phyloP scores from a whole-genome alignment of 495 filamentous ascomycete genomes.

The Physcia stellaris region DNA sequence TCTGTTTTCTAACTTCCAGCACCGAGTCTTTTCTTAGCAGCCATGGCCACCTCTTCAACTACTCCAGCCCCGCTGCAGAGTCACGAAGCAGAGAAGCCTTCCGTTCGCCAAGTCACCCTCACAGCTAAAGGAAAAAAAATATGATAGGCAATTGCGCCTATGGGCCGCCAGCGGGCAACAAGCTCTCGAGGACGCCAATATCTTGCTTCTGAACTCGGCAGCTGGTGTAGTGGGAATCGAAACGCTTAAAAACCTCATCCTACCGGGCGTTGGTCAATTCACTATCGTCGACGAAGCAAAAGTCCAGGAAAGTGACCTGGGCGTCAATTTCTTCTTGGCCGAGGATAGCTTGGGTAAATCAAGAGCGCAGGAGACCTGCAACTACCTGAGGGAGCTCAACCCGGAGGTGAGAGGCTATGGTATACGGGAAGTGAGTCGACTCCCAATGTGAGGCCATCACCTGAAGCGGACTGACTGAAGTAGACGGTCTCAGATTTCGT shows the following conservation, averaged over 20 bases:
- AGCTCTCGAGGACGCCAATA: conserved; percentile 76
- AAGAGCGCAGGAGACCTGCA: conserved; percentile 66
- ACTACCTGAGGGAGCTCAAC: conserved; percentile 75
- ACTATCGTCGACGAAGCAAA: conserved; percentile 72
- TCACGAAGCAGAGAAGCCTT: too few relatives aligned
- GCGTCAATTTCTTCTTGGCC: conserved; percentile 94
- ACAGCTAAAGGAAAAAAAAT: conserved; percentile 91
- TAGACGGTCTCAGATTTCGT: conserved; percentile 29
- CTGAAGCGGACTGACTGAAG: conserved; percentile 4
- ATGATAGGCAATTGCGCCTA: conserved; percentile 88
- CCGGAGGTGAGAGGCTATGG: conserved; percentile 76
- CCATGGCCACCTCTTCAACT: conserved; percentile 11
- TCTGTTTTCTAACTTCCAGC: too few relatives aligned
- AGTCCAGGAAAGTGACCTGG: conserved; percentile 72
- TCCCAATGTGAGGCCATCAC: not conserved
- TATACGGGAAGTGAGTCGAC: conserved; percentile 34
- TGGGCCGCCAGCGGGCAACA: conserved; percentile 91
- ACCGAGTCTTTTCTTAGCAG: too few relatives aligned
- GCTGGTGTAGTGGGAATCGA: conserved; percentile 74
- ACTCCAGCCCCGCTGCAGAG: conserved; percentile 15
- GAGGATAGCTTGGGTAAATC: conserved; percentile 60
- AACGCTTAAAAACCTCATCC: conserved; percentile 87
- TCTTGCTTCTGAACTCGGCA: conserved; percentile 71
- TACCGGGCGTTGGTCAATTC: conserved; percentile 89
- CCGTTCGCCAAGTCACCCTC: too few relatives aligned